Evolutionary conservation across 2,329 filamentous ascomycete species (phyloP), one percentile per base, ranked within the genome.

Genomic region (Hymenoscyphus albidus): DNA sequence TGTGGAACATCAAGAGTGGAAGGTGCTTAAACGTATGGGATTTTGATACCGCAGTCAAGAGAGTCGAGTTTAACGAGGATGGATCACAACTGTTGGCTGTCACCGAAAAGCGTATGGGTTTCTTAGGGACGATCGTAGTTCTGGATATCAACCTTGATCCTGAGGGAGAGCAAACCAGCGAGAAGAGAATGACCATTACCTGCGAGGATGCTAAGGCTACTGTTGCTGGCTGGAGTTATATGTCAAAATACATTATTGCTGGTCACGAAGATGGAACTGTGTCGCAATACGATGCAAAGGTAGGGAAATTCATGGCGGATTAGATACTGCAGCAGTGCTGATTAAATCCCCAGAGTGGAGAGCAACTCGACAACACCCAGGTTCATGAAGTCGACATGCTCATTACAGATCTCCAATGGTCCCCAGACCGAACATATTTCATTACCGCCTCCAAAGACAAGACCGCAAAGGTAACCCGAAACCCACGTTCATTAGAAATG

Each of bases 361-460:
- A 97, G 71, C 83, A 91, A 70, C 79, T 96, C 71, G 86, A 90
- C 80, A 93, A 92, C 79, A 84, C 89, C 75, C 88, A 90, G 77
- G 88, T 89, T 66, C 95, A 99, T 81, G 94, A 96, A 79, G 88
- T 89, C 74, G 89, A 92, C 81, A 81, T 84, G 75, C 83, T 63
- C 39, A 70, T 99, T 74, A 95, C 91, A 74, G 95, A 99, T 78
- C 86, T 99, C 67, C 95, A 99, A 81, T 98, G 95, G 91, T 89
- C 92, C 63, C 79, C 87, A 62, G 95, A 99, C 83, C 88, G 94
- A 73, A 96, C 93, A 74, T 97, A 97, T 82, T 98, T 98, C 83
- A 95, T 99, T 82, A 99, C 95, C 65, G 90, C 95, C 65, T 95
- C 90, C 76, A 98, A 97, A 83, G 95, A 99, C 85, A 99, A 99